Conservation (phyloP, 805 yeast genomes). For the Ogataea parapolymorpha region DNA sequence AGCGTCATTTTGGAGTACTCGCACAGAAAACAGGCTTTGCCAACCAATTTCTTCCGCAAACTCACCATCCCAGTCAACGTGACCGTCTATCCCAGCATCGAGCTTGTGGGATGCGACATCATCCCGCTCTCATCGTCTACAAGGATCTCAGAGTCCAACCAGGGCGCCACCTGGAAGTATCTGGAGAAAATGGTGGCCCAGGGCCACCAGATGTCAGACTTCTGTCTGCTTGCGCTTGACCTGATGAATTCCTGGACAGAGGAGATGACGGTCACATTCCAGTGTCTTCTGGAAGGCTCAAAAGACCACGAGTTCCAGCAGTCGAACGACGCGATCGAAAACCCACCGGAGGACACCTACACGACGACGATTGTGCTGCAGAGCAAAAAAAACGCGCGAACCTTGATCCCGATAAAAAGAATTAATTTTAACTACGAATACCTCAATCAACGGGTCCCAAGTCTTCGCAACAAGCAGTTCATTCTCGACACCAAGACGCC, state of each 20-base stretch:
- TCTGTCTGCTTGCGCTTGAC: constrained; percentile 67
- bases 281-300: constrained; percentile 23
- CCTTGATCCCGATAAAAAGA: constrained; percentile 68
- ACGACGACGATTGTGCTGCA: constrained; percentile 16
- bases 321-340: constrained; percentile 16
- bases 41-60: constrained; percentile 43
- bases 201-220: constrained; percentile 44
- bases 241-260: constrained; percentile 79
- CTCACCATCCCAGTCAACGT: constrained; percentile 66
- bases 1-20: constrained; percentile 66
- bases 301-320: constrained; percentile 23
- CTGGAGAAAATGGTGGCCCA: constrained; percentile 29
- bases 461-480: constrained; percentile 66
- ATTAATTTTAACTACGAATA: constrained; percentile 41
- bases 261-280: constrained; percentile 36
- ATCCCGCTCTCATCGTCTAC: constrained; percentile 47
- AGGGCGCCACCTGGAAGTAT: constrained; percentile 31
- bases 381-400: constrained; percentile 40
- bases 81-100: constrained; percentile 70
- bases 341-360: constrained; percentile 18
- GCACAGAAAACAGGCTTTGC: constrained; percentile 29
- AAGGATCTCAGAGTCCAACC: constrained; percentile 25
- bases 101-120: constrained; percentile 71
- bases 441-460: constrained; percentile 60
- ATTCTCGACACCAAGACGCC: constrained; percentile 53